phyloP scores from a whole-genome alignment of 2,329 filamentous ascomycete species.

The Zalaria obscura region DNA sequence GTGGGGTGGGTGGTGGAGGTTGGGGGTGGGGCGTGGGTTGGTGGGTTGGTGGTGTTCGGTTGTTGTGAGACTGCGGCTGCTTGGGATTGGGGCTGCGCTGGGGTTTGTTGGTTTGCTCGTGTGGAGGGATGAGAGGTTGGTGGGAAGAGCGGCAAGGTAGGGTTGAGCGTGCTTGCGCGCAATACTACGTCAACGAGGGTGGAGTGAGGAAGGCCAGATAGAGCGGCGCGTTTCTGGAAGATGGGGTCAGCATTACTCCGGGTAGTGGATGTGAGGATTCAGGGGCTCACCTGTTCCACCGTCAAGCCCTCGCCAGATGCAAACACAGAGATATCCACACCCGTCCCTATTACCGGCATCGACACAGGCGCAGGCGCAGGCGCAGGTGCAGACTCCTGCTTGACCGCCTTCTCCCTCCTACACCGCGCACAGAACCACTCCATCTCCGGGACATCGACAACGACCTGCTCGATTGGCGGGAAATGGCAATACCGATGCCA shows the following conservation, averaged over 20 bases:
- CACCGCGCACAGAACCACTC: slow-evolving; percentile 62
- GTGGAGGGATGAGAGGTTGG: slow-evolving; percentile 11
- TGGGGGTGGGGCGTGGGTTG: slow-evolving; percentile 5
- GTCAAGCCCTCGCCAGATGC: slow-evolving; percentile 24
- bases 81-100: too few relatives aligned
- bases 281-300: slow-evolving; percentile 24
- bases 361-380: slow-evolving; percentile 20
- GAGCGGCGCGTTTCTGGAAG: slow-evolving; percentile 13
- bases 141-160: slow-evolving; percentile 53
- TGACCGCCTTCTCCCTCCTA: slow-evolving; percentile 31
- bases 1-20: slow-evolving; percentile 17
- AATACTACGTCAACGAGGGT: slow-evolving; percentile 53
- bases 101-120: too few relatives aligned
- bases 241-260: not conserved
- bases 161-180: slow-evolving; percentile 44
- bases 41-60: too few relatives aligned
- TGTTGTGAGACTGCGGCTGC: too few relatives aligned
- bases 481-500: slow-evolving; percentile 78
- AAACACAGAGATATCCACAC: slow-evolving; percentile 7
- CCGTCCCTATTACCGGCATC: too few relatives aligned
- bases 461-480: slow-evolving; percentile 56
- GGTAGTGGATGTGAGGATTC: not conserved
- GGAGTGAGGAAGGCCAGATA: slow-evolving; percentile 44
- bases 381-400: slow-evolving; percentile 19
- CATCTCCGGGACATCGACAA: slow-evolving; percentile 50